Evolutionary conservation across 176 grass and related monocot genomes (phyloP), one percentile per base, ranked within the genome.

Genomic region (Metroxylon sagu): DNA sequence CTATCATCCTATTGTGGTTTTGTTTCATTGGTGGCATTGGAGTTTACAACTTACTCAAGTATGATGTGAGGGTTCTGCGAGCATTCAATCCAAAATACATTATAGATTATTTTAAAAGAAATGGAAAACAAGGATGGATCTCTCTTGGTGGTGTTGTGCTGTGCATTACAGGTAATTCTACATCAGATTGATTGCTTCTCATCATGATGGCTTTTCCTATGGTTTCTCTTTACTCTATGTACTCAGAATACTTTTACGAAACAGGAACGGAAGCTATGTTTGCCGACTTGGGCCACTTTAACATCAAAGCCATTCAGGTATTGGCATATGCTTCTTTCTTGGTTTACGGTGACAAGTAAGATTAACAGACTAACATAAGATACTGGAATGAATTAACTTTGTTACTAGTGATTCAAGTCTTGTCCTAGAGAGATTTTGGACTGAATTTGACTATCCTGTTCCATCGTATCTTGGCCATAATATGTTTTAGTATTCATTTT

Each of bases 211-310:
- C 49, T 0, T 67, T 64, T 16, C 31, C 19, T 35, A 18, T 26
- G 25, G 17, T 35, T 49, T 58, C 49, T 29, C 56, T 14, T 16
- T 4, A 6, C 7, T 19, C 50, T 27, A 68, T 63, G 59, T 48
- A 53, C 16, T 28, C 25, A 58, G 21, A 57, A 1, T 18, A 5
- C 29, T 1, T 48, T 71, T 54, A 21, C 62, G 58, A 67, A 84
- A 89, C 66, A 91, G 88, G 87, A 57, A 83, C 79, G 14, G 87
- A 91, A 67, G 87, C 83, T 25, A 86, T 86, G 83, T 91, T 91
- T 60, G 83, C 87, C 1, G 87, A 86, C 74, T 65, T 91, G 66
- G 87, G 87, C 26, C 87, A 91, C 76, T 91, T 91, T 76, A 83
- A 76, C 55, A 39, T 86, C 18, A 86, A 64, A 71, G 83, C 87